Base-by-base conservation (phyloP, 2,329 filamentous ascomycete species). In the Pseudogymnoascus pannorum region DNA sequence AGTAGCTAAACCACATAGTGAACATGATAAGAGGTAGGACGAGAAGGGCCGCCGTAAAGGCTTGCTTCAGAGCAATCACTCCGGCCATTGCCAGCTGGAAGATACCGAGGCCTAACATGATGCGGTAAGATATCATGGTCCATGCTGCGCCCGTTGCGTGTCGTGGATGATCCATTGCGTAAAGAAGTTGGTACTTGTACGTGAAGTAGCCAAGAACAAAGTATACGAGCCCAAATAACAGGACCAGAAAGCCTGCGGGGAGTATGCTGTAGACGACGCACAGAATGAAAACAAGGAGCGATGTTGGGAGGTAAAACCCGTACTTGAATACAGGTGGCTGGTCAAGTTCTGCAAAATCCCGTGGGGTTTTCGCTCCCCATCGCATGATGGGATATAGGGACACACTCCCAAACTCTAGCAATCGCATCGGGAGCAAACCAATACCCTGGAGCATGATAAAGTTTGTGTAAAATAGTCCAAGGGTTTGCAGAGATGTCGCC, bases 91-190 rank as follows among this genome's bases (percentile, higher is more conserved):
- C 91, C 20, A 96, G 75, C 73, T 99, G 92, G 70, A 97, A 97
- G 42, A 97, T 84, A 2, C 95, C 76, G 8, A 97, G 76, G 1
- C 94, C 94, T 22, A 97, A 78, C 61, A 97, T 84, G 63, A 97
- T 83, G 35, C 94, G 89, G 71, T 94, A 91, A 75, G 92, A 96
- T 65, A 99, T 96, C 82, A 99, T 96, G 57, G 89, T 88, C 94
- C 94, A 99, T 4, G 92, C 92, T 64, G 88, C 87, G 18, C 95
- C 95, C 0, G 93, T 97, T 14, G 92, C 91, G 72, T 96, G 92
- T 70, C 95, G 91, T 14, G 91, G 89, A 72, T 97, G 93, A 69
- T 97, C 92, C 94, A 99, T 99, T 31, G 94, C 92, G 73, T 99
- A 99, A 4, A 99, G 81, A 4, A 99, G 80, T 77, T 99, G 95